These are phyloP conservation scores for Malassezia equina DNA, from an alignment of 1,284 basidiomycete species.

Conservation along the genomic window DNA sequence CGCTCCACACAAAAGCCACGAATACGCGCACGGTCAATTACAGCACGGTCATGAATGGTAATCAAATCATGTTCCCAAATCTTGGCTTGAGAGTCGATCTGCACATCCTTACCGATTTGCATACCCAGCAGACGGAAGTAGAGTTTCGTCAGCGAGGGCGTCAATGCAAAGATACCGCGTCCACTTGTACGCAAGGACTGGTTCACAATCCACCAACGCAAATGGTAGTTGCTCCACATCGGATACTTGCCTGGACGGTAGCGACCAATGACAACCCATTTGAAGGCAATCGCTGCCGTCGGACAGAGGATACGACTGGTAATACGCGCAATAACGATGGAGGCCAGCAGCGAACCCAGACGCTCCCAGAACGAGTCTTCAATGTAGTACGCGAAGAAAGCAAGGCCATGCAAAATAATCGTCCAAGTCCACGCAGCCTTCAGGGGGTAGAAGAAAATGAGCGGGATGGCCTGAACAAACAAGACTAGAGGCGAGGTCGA, in stretches of 20 bases:
- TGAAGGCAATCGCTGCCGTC: slow-evolving; percentile 46
- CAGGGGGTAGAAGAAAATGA: slow-evolving; percentile 46
- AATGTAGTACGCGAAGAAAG: slow-evolving; percentile 47
- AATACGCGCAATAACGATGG: slow-evolving; percentile 41
- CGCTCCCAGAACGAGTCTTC: slow-evolving; percentile 47
- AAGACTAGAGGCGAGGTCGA: slow-evolving; percentile 44
- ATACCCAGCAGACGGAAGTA: slow-evolving; percentile 47
- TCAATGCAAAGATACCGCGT: slow-evolving; percentile 44
- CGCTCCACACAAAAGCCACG: slow-evolving; percentile 48
- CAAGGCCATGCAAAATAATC: slow-evolving; percentile 45
- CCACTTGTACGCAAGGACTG: slow-evolving; percentile 46
- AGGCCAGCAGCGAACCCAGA: slow-evolving; percentile 41
- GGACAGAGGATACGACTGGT: slow-evolving; percentile 48
- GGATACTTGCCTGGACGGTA: slow-evolving; percentile 46
- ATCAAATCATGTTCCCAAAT: slow-evolving; percentile 45
- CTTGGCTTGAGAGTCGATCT: slow-evolving; percentile 42
- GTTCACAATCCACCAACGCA: slow-evolving; percentile 48
- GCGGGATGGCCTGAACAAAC: slow-evolving; percentile 39
- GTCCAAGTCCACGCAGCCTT: slow-evolving; percentile 49
- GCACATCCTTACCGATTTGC: slow-evolving; percentile 43
- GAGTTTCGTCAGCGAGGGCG: slow-evolving; percentile 35
- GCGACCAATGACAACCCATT: slow-evolving; percentile 46
- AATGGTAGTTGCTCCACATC: slow-evolving; percentile 48
- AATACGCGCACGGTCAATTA: slow-evolving; percentile 45
- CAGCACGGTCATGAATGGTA: slow-evolving; percentile 46